Evolutionary conservation across 306 rosid species (phyloP), one percentile per base, ranked within the genome.

Genomic region (Cotoneaster glaucophyllus): DNA sequence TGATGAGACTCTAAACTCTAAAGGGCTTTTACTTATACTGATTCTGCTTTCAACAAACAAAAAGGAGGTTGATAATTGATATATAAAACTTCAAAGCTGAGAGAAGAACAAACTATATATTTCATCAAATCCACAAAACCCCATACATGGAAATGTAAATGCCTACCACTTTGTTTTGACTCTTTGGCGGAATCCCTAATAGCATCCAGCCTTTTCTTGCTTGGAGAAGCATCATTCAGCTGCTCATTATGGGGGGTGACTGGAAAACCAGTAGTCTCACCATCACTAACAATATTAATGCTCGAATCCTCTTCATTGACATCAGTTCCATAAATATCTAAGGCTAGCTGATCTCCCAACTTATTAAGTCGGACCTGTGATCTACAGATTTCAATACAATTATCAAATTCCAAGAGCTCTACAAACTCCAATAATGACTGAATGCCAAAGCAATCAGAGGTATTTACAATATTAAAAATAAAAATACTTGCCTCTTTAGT

Each of bases 291-390:
- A 77, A 96, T 84, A 86, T 96, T 90, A 62, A 92, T 85, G 77
- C 90, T 87, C 24, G 85, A 84, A 79, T 92, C 98, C 86, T 96
- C 98, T 84, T 87, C 99, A 69, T 82, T 87, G 71, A 78, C 88
- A 82, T 82, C 86, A 81, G 65, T 77, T 83, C 80, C 86, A 84
- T 85, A 56, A 69, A 88, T 79, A 82, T 92, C 96, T 4, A 86
- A 83, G 73, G 80, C 89, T 85, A 92, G 96, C 78, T 92, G 92
- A 76, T 89, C 92, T 26, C 97, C 97, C 68, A 95, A 79, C 80
- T 88, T 90, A 70, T 89, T 86, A 70, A 95, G 89, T 74, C 89
- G 91, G 74, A 57, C 88, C 76, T 95, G 91, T 59, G 99, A 95
- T 71, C 99, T 95, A 83, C 53, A 78, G 39, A 70, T 63, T 71